Conservation (phyloP, 495 filamentous ascomycete species). For the Aspergillus carlsbadensis region DNA sequence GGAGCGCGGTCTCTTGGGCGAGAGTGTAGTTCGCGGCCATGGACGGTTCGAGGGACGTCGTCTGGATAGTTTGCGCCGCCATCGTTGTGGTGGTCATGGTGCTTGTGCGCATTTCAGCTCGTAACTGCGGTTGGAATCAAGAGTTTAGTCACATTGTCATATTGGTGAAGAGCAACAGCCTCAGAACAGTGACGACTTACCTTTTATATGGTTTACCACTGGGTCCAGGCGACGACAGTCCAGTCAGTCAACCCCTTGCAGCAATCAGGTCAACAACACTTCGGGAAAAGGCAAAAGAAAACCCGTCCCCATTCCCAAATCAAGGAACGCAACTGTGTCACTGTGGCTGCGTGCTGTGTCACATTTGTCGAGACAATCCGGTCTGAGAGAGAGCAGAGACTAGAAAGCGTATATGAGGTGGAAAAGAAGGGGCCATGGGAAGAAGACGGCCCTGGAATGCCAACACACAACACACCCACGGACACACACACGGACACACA, state of each 20-base stretch:
- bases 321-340: not conserved
- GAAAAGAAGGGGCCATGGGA: too few relatives aligned
- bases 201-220: not conserved
- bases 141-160: not conserved
- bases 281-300: not conserved
- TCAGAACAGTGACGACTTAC: not conserved
- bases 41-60: not conserved
- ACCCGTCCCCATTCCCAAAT: not conserved
- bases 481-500: too few relatives aligned
- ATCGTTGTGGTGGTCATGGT: not conserved
- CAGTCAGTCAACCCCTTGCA: not conserved
- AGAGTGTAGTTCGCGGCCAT: conserved; percentile 4
- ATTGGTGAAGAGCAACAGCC: not conserved
- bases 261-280: not conserved
- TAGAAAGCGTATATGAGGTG: too few relatives aligned
- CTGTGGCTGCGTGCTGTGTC: too few relatives aligned
- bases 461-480: too few relatives aligned
- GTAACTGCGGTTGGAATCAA: not conserved
- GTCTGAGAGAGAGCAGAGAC: too few relatives aligned
- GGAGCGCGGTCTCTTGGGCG: not conserved
- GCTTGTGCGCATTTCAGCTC: not conserved
- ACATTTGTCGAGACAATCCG: too few relatives aligned
- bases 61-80: not conserved
- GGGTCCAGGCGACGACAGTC: not conserved
- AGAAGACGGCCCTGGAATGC: too few relatives aligned